Conservation (phyloP, 345 rosid genomes). For the Turnera subulata region DNA sequence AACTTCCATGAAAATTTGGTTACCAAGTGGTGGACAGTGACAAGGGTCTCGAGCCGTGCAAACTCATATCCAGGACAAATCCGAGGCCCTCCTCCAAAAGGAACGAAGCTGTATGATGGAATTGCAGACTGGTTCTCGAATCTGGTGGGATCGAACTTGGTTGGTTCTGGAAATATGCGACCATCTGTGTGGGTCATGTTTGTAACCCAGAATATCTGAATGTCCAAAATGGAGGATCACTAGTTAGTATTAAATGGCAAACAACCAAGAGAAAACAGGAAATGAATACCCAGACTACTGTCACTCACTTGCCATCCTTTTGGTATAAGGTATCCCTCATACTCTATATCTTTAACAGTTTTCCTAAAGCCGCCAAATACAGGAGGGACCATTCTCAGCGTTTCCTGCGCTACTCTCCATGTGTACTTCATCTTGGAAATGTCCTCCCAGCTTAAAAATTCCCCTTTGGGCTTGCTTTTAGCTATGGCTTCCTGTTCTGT, state of each 20-base stretch:
- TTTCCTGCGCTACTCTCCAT: constrained; percentile 60
- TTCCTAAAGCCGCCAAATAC: constrained; percentile 45
- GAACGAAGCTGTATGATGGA: constrained; percentile 46
- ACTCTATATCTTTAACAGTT: constrained; percentile 39
- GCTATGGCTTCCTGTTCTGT: constrained; percentile 53
- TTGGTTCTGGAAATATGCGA: constrained; percentile 40
- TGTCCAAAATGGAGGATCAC: neutral
- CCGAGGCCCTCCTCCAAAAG: constrained; percentile 48
- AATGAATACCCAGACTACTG: too few species aligned
- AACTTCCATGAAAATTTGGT: constrained; percentile 44
- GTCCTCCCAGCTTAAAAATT: constrained; percentile 48
- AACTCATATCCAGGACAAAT: constrained; percentile 55
- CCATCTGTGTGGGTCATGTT: constrained; percentile 47
- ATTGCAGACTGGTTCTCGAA: constrained; percentile 41
- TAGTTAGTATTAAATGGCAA: neutral
- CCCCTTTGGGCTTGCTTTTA: constrained; percentile 34
- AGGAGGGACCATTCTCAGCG: constrained; percentile 42
- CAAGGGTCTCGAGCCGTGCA: constrained; percentile 47
- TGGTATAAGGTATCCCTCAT: constrained; percentile 41
- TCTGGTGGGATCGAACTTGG: constrained; percentile 40
- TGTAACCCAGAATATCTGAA: constrained; percentile 43
- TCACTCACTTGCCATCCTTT: constrained; percentile 49
- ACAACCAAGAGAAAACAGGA: neutral
- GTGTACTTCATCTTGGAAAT: constrained; percentile 55
- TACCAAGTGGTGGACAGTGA: constrained; percentile 41